Percentiles rank a stretch among this genome's conserved stretches.
Conservation (phyloP, 2,329 filamentous ascomycete species). For the Colletotrichum chlorophyti region DNA sequence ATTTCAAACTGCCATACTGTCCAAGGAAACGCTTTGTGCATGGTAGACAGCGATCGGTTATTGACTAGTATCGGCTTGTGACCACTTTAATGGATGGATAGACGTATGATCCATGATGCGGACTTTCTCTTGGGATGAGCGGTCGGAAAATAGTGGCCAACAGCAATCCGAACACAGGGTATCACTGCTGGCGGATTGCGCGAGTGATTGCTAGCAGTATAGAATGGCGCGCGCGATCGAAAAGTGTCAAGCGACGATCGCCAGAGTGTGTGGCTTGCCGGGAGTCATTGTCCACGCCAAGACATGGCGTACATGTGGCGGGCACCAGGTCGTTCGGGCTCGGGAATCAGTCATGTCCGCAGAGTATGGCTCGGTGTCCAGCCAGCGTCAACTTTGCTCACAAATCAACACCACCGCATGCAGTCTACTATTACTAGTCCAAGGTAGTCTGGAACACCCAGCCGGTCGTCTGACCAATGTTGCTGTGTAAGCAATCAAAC, state of each 20-base stretch:
- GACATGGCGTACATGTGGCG: constrained; percentile 11
- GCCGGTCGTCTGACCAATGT: constrained; percentile 3
- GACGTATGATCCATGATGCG: constrained; percentile 18
- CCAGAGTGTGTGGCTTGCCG: neutral
- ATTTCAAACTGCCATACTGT: neutral
- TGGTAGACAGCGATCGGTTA: neutral
- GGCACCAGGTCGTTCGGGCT: constrained; percentile 12
- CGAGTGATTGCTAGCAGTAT: constrained; percentile 8
- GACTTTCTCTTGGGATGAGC: neutral
- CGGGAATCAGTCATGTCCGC: constrained; percentile 23
- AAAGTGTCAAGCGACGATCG: constrained; percentile 6
- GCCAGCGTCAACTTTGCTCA: constrained; percentile 12
- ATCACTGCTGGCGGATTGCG: constrained; percentile 6
- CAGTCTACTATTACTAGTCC: no score
- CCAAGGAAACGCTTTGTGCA: neutral
- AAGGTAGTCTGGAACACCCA: no score
- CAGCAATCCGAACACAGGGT: no score
- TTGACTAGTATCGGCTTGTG: neutral
- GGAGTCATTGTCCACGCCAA: neutral
- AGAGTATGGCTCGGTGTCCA: neutral
- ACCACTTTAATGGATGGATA: neutral
- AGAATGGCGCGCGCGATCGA: constrained; percentile 5
- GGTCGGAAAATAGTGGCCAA: constrained; percentile 9
- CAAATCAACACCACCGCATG: constrained; percentile 14
- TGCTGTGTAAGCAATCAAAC: constrained; percentile 21